Base-by-base conservation (phyloP, 176 grass and related monocot genomes). In the Rhynchospora tenuis region DNA sequence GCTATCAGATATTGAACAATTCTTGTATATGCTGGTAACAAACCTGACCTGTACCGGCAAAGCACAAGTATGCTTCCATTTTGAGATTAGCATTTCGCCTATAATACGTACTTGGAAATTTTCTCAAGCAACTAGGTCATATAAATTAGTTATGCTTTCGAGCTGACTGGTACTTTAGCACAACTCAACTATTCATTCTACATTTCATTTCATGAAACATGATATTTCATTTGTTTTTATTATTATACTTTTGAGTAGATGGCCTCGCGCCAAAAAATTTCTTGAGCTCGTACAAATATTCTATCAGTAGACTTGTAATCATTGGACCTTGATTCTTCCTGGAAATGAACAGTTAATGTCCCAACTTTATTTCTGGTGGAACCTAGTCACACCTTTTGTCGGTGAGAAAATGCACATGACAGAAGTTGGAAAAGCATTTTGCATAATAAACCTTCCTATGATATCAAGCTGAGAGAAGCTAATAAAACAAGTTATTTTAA, bases 401-500 rank as follows among this genome's bases (percentile, higher is more conserved):
- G 33, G 2, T 38, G 33, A 38, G 33, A 38, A 38, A 38, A 3
- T 38, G 33, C 33, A 38, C 33, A 4, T 2, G 2, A 66, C 7
- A 64, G 17, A 29, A 66, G 8, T 16, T 33, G 29, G 12, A 50
- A 73, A 1, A 23, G 11, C 12, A 48, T 22, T 47, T 47, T 47
- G 1, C 7, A 73, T 24, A 73, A 73, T 24, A 73, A 48, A 73
- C 47, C 28, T 29, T 66, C 64, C 14, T 6, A 13, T 13, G 69
- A 73, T 73, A 43, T n/a, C 42, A 22, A 73, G 19, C 69, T 12
- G 33, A 3, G 33, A 13, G 19, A 11, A 38, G 48, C 52, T 59
- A 1, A 75, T 17, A 75, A 59, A 58, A 59, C 24, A 59, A 78
- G 77, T 59, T 61, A 60, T 43, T 27, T 78, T 78, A 80, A 59